A percentile compares a stretch with the other conserved stretches of the same genome.
Evolutionary conservation across 2,329 filamentous ascomycete species (phyloP).

Genomic region (Bipolaris gigantea): DNA sequence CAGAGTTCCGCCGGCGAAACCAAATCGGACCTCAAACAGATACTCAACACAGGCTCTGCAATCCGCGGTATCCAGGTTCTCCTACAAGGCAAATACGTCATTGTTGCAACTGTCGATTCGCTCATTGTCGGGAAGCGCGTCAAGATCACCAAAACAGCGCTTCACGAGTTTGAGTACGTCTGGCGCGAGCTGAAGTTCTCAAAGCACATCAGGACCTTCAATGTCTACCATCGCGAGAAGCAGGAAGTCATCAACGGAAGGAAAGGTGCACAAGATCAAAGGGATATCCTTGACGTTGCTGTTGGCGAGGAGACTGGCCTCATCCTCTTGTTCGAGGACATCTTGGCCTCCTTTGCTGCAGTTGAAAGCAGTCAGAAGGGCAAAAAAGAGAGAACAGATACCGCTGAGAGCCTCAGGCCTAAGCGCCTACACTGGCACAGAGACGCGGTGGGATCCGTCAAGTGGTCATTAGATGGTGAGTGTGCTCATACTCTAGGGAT

Average conservation of each 20-base stretch:
- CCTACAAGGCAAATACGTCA: conserved; percentile 60
- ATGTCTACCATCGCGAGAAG: conserved; percentile 52
- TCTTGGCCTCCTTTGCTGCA: conserved; percentile 60
- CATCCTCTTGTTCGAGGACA: conserved; percentile 80
- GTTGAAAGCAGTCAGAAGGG: conserved; percentile 46
- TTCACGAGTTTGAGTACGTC: conserved; percentile 49
- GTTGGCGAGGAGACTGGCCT: conserved; percentile 76
- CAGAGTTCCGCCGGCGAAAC: conserved; percentile 27
- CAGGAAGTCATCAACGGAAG: conserved; percentile 50
- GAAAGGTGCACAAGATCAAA: conserved; percentile 37
- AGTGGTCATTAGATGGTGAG: conserved; percentile 88
- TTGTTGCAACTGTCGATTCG: conserved; percentile 56
- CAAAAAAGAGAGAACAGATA: conserved; percentile 22
- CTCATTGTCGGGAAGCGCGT: conserved; percentile 63
- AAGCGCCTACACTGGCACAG: conserved; percentile 90
- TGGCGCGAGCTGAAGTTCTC: conserved; percentile 60
- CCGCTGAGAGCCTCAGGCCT: conserved; percentile 51
- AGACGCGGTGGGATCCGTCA: conserved; percentile 77
- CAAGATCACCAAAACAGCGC: conserved; percentile 35
- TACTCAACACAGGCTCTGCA: conserved; percentile 43
- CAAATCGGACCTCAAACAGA: conserved; percentile 35
- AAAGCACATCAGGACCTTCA: conserved; percentile 58
- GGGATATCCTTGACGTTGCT: conserved; percentile 67
- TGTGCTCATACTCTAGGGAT: not conserved
- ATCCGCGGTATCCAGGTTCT: conserved; percentile 50